Evolutionary conservation across 805 yeast genomes (phyloP), one percentile per base, ranked within the genome.

Genomic region (Alloascoidea hylecoeti): DNA sequence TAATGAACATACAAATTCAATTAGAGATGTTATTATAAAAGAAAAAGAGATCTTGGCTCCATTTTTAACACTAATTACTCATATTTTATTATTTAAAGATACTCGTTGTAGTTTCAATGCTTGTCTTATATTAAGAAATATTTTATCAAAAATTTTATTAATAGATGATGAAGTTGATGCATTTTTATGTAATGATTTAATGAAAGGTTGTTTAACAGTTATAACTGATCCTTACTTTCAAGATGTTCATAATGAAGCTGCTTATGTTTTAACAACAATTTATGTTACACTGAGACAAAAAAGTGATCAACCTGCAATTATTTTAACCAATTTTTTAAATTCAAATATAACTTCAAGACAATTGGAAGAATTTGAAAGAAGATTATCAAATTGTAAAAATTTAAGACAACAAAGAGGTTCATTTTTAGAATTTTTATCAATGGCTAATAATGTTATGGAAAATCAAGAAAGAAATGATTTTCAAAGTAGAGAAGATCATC

Each of bases 91-190:
- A 45, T 81, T 85, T 53, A 83, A 81, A 49, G 98, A 89, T 52
- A 81, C 92, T 23, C 79, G 92, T 51, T 89, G 97, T 55, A 78
- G 95, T 3, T 89, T 82, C 60, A 92, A 92, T 55, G 82, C 94
- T 2, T 79, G 89, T 37, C 59, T 89, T 42, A 75, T 89, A 18
- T 66, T 89, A 41, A 69, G 94, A 43, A 78, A 81, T 43, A 66
- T 88, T 40, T 60, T 88, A 40, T 74, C 72, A 14, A 82, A 76
- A 15, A 70, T 84, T 33, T 61, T 85, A 32, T 64, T 78, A 33
- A 71, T 75, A 45, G 78, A 81, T 48, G 77, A 73, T 15, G 80
- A 75, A 45, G 89, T 88, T 35, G 95, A 86, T 58, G 66, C 66
- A 39, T 77, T 70, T 48, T 55, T 80, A 34, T 68, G 77, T 46